Conservation (phyloP, 75 land plant species). For the Chamaecyparis obtusa region DNA sequence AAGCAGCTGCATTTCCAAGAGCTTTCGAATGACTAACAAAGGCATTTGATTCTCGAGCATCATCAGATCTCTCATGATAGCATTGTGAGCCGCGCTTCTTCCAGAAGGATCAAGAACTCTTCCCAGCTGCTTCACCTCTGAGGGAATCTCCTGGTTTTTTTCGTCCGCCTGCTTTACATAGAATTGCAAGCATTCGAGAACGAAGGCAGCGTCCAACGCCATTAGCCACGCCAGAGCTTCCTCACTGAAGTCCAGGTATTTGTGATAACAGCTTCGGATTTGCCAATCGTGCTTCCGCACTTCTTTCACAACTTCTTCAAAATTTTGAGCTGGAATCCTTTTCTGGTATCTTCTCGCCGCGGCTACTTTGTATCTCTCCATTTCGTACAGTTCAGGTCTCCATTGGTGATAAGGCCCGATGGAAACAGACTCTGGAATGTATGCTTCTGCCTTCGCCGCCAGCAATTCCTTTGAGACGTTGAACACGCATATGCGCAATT, state of each 20-base stretch:
- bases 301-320: neutral
- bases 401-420: neutral
- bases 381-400: slow-evolving; percentile 1
- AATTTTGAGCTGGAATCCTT: neutral
- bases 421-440: neutral
- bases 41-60: slow-evolving; percentile 76
- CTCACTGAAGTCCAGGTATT: neutral
- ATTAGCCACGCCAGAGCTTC: neutral
- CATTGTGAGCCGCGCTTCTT: slow-evolving; percentile 26
- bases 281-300: neutral
- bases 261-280: neutral
- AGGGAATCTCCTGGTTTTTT: neutral
- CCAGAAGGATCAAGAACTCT: neutral
- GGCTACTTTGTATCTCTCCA: slow-evolving; percentile 1
- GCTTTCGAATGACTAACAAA: slow-evolving; percentile 30
- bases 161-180: neutral
- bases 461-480: slow-evolving; percentile 6
- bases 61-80: slow-evolving; percentile 26
- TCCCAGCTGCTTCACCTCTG: neutral
- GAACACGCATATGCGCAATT: neutral
- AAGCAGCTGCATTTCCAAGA: slow-evolving; percentile 26
- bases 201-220: slow-evolving; percentile 13
- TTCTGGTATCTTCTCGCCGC: neutral
- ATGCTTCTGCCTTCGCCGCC: neutral
- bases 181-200: slow-evolving; percentile 8